A percentile compares a stretch with the other conserved stretches of the same genome.
phyloP scores from a whole-genome alignment of 306 rosid species.

The Dicorynia guianensis region DNA sequence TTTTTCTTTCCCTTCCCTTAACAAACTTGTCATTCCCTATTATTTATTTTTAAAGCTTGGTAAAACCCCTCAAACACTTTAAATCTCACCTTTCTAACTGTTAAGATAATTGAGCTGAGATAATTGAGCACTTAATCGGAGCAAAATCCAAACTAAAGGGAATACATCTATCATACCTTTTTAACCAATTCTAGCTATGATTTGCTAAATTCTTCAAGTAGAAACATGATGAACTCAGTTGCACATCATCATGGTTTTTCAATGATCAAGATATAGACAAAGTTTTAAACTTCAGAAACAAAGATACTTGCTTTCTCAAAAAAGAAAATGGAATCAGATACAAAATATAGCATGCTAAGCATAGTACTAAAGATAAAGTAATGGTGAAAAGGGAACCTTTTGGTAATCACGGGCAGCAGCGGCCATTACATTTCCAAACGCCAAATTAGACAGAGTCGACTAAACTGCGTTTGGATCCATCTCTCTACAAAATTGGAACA shows the following conservation, averaged over 20 bases:
- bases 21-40: too few species aligned
- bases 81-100: too few species aligned
- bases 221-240: not conserved
- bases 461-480: slow-evolving; percentile 90
- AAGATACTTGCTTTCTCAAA: not conserved
- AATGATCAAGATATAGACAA: not conserved
- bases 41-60: too few species aligned
- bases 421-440: slow-evolving; percentile 88
- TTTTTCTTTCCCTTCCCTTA: too few species aligned
- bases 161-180: not conserved
- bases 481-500: slow-evolving; percentile 19
- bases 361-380: not conserved
- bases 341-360: not conserved
- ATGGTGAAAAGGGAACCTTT: slow-evolving; percentile 44
- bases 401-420: slow-evolving; percentile 95
- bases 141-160: not conserved
- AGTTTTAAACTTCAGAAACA: not conserved
- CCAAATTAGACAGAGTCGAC: slow-evolving; percentile 83
- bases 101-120: not conserved
- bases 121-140: not conserved
- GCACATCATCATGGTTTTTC: not conserved
- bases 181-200: not conserved
- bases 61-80: too few species aligned
- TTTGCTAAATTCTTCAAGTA: not conserved
- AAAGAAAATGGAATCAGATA: not conserved